phyloP scores from a whole-genome alignment of 2,329 filamentous ascomycete genomes.

The Sporothrix schenckii region DNA sequence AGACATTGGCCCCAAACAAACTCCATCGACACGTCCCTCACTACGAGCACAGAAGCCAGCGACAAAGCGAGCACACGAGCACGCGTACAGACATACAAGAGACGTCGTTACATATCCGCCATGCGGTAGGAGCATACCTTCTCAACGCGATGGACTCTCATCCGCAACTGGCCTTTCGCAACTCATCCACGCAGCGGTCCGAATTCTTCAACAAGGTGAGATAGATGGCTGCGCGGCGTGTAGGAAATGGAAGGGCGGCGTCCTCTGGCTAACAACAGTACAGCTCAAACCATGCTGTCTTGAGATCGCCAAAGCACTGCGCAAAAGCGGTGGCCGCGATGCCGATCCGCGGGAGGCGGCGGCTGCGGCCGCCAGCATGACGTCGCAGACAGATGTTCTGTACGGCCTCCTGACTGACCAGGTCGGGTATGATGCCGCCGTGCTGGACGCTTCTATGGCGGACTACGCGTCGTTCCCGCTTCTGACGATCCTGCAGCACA shows the following conservation, averaged over 20 bases:
- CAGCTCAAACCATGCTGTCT: conserved; percentile 67
- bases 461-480: conserved; percentile 96
- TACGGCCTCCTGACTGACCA: conserved; percentile 52
- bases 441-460: conserved; percentile 78
- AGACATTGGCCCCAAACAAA: not conserved
- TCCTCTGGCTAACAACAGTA: not conserved
- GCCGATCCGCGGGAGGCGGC: conserved; percentile 41
- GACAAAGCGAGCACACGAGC: conserved; percentile 1
- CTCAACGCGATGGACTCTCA: conserved; percentile 32
- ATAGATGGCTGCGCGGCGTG: not conserved
- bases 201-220: conserved; percentile 40
- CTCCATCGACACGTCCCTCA: not conserved
- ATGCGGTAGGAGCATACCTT: not conserved
- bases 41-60: conserved; percentile 1
- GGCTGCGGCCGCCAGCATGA: conserved; percentile 50
- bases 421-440: conserved; percentile 48
- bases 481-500: conserved; percentile 79
- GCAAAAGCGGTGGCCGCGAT: conserved; percentile 37
- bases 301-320: conserved; percentile 60
- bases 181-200: conserved; percentile 37
- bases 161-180: conserved; percentile 34
- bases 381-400: conserved; percentile 51
- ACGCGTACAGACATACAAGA: not conserved
- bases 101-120: not conserved
- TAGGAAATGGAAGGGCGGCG: not conserved